Percentiles rank a stretch among this genome's conserved stretches.
phyloP scores from a whole-genome alignment of 1,284 basidiomycete species.

The Moesziomyces parantarcticus region DNA sequence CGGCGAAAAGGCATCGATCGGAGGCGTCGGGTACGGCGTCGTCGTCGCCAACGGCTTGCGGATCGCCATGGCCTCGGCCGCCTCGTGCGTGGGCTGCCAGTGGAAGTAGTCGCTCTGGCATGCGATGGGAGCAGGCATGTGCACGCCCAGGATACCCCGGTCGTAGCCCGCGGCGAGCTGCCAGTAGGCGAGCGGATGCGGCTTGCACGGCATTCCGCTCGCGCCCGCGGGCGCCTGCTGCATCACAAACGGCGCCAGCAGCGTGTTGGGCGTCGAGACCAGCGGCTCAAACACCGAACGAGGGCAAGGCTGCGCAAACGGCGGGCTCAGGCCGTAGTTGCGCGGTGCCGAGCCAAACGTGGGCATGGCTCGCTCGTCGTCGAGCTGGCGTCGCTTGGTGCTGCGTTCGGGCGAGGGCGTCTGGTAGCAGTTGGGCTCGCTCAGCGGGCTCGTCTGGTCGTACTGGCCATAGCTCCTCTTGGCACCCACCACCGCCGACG shows the following conservation, averaged over 20 bases:
- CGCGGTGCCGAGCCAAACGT: slow-evolving; percentile 20
- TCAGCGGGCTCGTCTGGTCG: slow-evolving; percentile 31
- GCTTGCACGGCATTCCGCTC: slow-evolving; percentile 21
- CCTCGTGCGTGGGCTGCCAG: slow-evolving; percentile 25
- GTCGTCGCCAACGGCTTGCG: slow-evolving; percentile 38
- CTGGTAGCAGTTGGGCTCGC: slow-evolving; percentile 23
- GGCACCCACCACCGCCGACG: slow-evolving; percentile 10
- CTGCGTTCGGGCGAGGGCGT: slow-evolving; percentile 41
- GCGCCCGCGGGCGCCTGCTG: slow-evolving; percentile 25
- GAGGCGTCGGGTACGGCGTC: slow-evolving; percentile 43
- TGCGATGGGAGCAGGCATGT: slow-evolving; percentile 41
- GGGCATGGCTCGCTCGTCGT: slow-evolving; percentile 21
- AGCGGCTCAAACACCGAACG: slow-evolving; percentile 48
- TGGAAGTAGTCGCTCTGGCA: slow-evolving; percentile 45
- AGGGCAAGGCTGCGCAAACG: slow-evolving; percentile 44
- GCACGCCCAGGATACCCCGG: slow-evolving; percentile 48
- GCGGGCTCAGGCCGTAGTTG: slow-evolving; percentile 43
- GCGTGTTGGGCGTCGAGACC: slow-evolving; percentile 51
- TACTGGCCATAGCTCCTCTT: slow-evolving; percentile 36
- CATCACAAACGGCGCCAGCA: slow-evolving; percentile 45
- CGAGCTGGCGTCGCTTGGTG: slow-evolving; percentile 34
- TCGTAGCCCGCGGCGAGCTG: slow-evolving; percentile 49
- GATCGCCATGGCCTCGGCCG: slow-evolving; percentile 11
- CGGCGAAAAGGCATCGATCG: slow-evolving; percentile 41
- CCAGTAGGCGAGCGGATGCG: slow-evolving; percentile 49